Evolutionary conservation across 768 basidiomycete species (phyloP), one percentile per base, ranked within the genome.

Genomic region (Tulasnella sp.): DNA sequence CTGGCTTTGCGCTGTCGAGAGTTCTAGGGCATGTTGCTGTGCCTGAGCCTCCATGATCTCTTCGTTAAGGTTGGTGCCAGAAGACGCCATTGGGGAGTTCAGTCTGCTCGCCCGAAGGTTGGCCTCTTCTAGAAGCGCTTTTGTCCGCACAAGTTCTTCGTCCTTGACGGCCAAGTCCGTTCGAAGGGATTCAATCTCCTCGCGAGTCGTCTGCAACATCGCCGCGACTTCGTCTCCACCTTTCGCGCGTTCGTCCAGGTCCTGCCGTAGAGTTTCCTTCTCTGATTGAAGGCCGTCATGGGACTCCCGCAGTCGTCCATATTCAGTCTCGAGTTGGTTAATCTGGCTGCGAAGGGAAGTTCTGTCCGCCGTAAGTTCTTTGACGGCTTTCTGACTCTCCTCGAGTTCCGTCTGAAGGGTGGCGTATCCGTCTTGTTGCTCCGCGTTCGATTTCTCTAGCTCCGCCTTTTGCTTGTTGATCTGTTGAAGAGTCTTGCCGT

Each of bases 1-100:
- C 82, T 90, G 90, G 0, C 92, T 93, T 46, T 93, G 93, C 4
- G 94, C 90, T 15, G 89, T 86, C 46, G 94, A 95, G 9, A 96
- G 87, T 78, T 95, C 94, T 78, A 96, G 88, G 16, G 88, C 87
- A 81, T 94, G 92, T 80, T 93, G 92, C 81, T 94, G 92, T 81
- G 87, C 87, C 44, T 92, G 84, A 35, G 91, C 89, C 77, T 88
- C 88, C 26, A 93, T 83, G 85, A 94, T 88, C 84, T 95, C 94
- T 81, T 89, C 89, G 84, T 92, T 90, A 46, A 94, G 85, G 44
- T 67, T 42, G 20, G 57, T 29, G 69, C 55, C 35, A 70, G 87
- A 87, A 26, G 85, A 82, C 3, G 85, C 82, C n/a, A 83, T 82
- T 0, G 85, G 82, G 10, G 74, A 78, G 9, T 57, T 73, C 35